Evolutionary conservation across 148 eudicot genomes (phyloP).

Genomic region (Rhododendron griersonianum): DNA sequence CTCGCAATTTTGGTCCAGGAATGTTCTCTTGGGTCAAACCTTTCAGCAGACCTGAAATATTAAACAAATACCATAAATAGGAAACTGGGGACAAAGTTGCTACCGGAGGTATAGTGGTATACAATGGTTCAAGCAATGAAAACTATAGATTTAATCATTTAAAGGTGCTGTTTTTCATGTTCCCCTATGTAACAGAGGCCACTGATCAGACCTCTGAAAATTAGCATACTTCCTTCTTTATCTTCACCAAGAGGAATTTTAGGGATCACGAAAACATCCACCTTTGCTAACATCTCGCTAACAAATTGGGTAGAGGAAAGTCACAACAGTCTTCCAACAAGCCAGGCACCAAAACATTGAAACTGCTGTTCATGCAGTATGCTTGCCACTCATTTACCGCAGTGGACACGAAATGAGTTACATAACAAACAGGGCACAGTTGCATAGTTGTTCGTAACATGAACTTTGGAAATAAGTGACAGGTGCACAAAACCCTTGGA

Average conservation of each 20-base stretch:
- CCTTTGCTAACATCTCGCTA: neutral
- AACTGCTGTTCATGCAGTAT: neutral
- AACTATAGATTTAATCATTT: neutral
- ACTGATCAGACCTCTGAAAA: neutral
- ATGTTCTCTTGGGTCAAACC: slow-evolving; percentile 92
- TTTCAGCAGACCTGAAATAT: slow-evolving; percentile 67
- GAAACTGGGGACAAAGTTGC: slow-evolving; percentile 8
- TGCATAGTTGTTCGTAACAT: neutral
- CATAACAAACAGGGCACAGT: neutral
- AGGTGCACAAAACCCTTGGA: neutral
- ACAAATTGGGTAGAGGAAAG: neutral
- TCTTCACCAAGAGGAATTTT: neutral
- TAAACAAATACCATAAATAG: slow-evolving; percentile 3
- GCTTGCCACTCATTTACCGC: neutral
- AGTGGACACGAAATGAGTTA: neutral
- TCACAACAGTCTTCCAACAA: neutral
- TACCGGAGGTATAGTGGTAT: neutral
- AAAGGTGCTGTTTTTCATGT: neutral
- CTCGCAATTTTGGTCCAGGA: slow-evolving; percentile 61
- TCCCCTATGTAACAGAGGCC: neutral
- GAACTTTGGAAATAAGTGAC: neutral
- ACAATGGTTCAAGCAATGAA: neutral
- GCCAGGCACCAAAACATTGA: neutral
- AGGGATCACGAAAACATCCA: neutral
- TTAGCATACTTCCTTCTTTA: neutral